These are phyloP conservation scores for Arabidopsis arenosa DNA, from an alignment of 345 rosid species.

Conservation along the genomic window DNA sequence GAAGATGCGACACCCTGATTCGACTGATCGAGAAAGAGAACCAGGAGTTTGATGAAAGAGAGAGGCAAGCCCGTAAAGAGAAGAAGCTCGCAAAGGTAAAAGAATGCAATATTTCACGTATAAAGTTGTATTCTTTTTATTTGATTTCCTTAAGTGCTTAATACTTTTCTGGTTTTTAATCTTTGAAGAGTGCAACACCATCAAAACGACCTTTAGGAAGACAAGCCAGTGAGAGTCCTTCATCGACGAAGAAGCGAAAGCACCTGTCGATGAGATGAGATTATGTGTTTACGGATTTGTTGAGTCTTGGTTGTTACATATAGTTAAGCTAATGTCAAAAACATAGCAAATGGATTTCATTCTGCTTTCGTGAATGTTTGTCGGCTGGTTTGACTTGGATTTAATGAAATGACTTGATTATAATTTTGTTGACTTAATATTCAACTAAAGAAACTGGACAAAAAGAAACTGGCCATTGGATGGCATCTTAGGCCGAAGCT, in stretches of 20 bases:
- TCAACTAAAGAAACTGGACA: neutral
- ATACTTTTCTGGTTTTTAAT: neutral
- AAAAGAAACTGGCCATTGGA: neutral
- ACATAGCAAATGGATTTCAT: neutral
- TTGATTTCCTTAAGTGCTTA: slow-evolving; percentile 12
- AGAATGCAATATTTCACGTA: neutral
- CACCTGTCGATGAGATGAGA: slow-evolving; percentile 66
- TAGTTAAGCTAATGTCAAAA: slow-evolving; percentile 1
- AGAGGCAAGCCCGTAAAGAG: slow-evolving; percentile 98
- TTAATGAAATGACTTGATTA: neutral
- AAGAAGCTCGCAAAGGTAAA: slow-evolving; percentile 96
- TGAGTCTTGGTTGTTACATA: slow-evolving; percentile 15
- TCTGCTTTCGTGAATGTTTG: slow-evolving; percentile 30
- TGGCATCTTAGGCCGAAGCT: neutral
- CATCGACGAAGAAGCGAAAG: slow-evolving; percentile 71
- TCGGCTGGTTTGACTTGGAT: slow-evolving; percentile 2
- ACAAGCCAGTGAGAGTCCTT: slow-evolving; percentile 78
- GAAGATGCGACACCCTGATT: slow-evolving; percentile 96
- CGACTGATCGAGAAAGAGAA: slow-evolving; percentile 98
- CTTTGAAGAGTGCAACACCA: slow-evolving; percentile 59
- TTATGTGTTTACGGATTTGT: slow-evolving; percentile 38
- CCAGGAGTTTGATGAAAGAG: slow-evolving; percentile 96
- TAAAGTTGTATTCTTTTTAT: slow-evolving; percentile 8
- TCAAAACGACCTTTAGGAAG: slow-evolving; percentile 73
- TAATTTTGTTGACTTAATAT: neutral